Evolutionary conservation across 2,329 filamentous ascomycete genomes (phyloP).

Genomic region (Geosmithia morbida): DNA sequence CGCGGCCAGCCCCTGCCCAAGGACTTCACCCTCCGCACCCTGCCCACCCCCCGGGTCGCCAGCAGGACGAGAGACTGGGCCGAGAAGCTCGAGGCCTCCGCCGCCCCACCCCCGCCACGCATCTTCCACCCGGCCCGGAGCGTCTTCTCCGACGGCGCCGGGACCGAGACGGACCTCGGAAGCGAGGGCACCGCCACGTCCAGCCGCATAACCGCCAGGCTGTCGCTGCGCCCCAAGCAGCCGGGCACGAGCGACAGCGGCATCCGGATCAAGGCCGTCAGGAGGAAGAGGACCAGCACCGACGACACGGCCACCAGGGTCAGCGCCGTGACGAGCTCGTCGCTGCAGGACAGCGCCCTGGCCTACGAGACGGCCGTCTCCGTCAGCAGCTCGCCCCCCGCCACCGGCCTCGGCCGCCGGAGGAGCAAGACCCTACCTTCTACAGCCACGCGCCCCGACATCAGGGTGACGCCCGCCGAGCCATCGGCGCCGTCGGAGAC

Average conservation of each 20-base stretch:
- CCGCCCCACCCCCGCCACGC: constrained; percentile 17
- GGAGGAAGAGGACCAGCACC: constrained; percentile 16
- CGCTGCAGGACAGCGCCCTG: constrained; percentile 1
- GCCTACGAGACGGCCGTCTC: not conserved
- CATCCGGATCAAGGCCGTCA: constrained; percentile 26
- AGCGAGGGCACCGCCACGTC: constrained; percentile 8
- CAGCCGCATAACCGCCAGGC: constrained; percentile 14
- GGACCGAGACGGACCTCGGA: constrained; percentile 14
- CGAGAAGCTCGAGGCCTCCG: constrained; percentile 34
- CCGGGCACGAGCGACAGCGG: constrained; percentile 19
- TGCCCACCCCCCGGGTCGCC: constrained; percentile 38
- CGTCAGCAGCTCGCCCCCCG: not conserved
- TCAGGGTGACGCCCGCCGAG: not conserved
- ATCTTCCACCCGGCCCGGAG: constrained; percentile 20
- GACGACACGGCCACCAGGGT: constrained; percentile 6
- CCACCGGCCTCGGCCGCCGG: constrained; percentile 9
- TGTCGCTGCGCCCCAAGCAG: constrained; percentile 1
- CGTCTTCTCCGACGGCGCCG: constrained; percentile 8
- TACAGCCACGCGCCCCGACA: not conserved
- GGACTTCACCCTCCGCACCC: constrained; percentile 38
- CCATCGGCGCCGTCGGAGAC: not conserved
- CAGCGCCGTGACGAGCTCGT: constrained; percentile 1
- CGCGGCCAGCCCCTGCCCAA: constrained; percentile 30
- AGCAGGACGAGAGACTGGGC: constrained; percentile 51
- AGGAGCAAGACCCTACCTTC: constrained; percentile 10